Evolutionary conservation across 1,284 basidiomycete genomes (phyloP).

Genomic region (Schizophyllum commune): DNA sequence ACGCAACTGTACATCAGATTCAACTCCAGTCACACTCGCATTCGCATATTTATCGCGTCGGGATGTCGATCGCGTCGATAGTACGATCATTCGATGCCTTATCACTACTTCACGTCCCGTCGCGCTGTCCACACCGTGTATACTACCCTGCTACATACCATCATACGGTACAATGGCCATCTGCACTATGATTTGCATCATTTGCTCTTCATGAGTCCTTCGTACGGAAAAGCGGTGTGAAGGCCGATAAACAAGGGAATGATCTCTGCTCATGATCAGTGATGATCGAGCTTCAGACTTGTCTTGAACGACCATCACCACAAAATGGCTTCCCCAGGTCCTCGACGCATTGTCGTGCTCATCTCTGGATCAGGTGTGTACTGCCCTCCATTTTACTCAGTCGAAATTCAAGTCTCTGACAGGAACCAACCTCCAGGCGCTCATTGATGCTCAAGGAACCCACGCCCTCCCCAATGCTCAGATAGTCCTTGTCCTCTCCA

Average conservation of each 20-base stretch:
- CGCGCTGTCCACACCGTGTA: no score
- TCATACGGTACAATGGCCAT: no score
- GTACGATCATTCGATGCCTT: no score
- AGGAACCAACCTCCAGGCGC: conserved; percentile 95
- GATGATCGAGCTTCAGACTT: no score
- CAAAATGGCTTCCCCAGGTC: background rate
- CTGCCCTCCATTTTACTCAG: conserved; percentile 4
- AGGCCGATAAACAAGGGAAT: no score
- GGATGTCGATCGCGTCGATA: no score
- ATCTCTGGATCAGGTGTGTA: conserved; percentile 70
- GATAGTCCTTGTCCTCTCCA: conserved; percentile 86
- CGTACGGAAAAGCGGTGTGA: no score
- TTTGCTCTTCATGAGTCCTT: no score
- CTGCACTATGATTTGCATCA: no score
- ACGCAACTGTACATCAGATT: background rate
- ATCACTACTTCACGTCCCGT: no score
- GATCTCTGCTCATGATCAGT: no score
- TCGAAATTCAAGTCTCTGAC: conserved; percentile 16
- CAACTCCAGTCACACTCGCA: background rate
- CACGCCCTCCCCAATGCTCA: conserved; percentile 57
- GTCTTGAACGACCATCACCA: background rate
- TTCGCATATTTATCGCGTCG: background rate
- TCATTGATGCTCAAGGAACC: conserved; percentile 81
- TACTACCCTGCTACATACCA: no score
- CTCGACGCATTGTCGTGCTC: conserved; percentile 34